Evolutionary conservation across 805 yeast species (phyloP).

Genomic region (Wilhelminamyces savonicus): DNA sequence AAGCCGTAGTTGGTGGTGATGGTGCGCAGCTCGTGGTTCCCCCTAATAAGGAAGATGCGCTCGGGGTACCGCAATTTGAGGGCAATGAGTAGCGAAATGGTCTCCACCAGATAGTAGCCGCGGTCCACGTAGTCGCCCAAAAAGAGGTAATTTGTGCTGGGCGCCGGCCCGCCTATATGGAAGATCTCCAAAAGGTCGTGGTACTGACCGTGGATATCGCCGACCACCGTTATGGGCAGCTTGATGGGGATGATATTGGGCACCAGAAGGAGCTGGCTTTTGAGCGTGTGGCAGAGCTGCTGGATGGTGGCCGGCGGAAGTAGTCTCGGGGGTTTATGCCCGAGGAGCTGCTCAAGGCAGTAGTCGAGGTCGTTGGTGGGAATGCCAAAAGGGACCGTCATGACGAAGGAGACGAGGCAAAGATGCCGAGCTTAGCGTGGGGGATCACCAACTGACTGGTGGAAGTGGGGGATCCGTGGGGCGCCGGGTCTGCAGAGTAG

Average conservation of each 20-base stretch:
- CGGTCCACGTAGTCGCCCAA: constrained; percentile 96
- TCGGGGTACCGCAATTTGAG: constrained; percentile 84
- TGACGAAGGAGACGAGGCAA: constrained; percentile 3
- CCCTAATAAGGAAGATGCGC: constrained; percentile 77
- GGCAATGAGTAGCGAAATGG: constrained; percentile 76
- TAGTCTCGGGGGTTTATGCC: constrained; percentile 35
- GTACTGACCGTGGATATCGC: constrained; percentile 97
- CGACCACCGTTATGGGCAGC: constrained; percentile 92
- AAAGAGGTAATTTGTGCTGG: constrained; percentile 88
- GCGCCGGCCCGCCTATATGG: constrained; percentile 88
- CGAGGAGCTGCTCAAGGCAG: constrained; percentile 35
- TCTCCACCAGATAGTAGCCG: constrained; percentile 90
- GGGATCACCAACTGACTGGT: too few species aligned
- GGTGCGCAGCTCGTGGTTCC: constrained; percentile 95
- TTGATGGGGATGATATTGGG: constrained; percentile 80
- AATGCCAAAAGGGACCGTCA: constrained; percentile 27
- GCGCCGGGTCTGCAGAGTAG: too few species aligned
- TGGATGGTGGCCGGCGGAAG: constrained; percentile 37
- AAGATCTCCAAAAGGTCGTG: constrained; percentile 91
- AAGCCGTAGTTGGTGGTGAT: constrained; percentile 97
- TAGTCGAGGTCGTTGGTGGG: constrained; percentile 35
- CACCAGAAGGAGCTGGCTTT: constrained; percentile 71
- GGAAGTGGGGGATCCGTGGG: too few species aligned
- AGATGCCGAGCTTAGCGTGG: too few species aligned
- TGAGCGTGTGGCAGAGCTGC: constrained; percentile 39